Evolutionary conservation across 495 filamentous ascomycete species (phyloP), one percentile per base, ranked within the genome.

Genomic region (Lasiosphaeria miniovina): DNA sequence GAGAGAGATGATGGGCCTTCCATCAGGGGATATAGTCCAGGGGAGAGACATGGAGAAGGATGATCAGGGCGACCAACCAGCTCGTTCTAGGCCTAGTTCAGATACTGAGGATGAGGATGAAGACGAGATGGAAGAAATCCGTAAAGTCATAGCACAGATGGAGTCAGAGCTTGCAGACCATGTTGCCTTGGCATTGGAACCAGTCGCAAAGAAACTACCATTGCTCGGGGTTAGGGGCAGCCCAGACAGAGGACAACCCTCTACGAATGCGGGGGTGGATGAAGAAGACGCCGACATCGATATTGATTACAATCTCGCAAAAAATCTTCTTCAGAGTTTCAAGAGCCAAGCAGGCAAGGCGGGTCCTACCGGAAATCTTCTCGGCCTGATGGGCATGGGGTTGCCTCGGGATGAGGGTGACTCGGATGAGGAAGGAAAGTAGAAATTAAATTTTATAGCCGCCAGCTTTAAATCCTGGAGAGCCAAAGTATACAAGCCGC

Each of bases 1-100:
- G 91, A 85, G 86, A 55, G 91, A 96, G 69, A 96, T 96, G 90
- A 94, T 94, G 90, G 90, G 90, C 10, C 78, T 95, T 72, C 87
- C 90, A 24, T 49, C 60, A 1, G 63, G 52, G 36, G 60, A 56
- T 8, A 61, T 56, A 50, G 4, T 74, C 71, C n/a, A 33, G 59
- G 34, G 65, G 68, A 24, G 15, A 46, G 4, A 59, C 14, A 35
- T 15, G 8, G 49, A 4, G 46, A 72, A 74, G 24, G 54, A n/a
- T 3, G 32, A 6, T 14, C 11, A 40, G 7, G 12, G 14, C 43
- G 43, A 14, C 43, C 43, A 46, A 11, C 6, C 12, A 9, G 43
- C 12, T 46, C 5, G 15, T n/a, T n/a, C 43, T n/a, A 24, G 7
- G 3, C 38, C 51, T 38, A 11, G 34, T 8, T 6, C 36, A 33